Evolutionary conservation across 2,329 filamentous ascomycete genomes (phyloP).

Genomic region (Hypoxylon sp.): DNA sequence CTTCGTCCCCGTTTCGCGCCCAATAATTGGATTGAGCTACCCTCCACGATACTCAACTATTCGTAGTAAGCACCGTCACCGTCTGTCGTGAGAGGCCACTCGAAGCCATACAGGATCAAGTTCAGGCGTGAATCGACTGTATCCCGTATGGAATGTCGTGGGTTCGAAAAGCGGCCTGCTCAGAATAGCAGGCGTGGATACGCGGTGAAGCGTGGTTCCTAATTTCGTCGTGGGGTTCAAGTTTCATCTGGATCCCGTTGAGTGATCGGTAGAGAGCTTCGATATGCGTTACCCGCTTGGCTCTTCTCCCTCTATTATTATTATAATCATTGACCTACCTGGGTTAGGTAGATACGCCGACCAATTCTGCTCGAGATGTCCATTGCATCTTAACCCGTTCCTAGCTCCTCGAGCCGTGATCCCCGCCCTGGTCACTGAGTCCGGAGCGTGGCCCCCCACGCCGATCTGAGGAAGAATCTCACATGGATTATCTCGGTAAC

Average conservation of each 20-base stretch:
- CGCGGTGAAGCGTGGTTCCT: not conserved
- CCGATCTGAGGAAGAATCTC: slow-evolving; percentile 25
- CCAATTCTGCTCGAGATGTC: too few species aligned
- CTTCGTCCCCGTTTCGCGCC: not conserved
- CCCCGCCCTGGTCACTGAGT: not conserved
- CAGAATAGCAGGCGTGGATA: slow-evolving; percentile 1
- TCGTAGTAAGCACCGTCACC: slow-evolving; percentile 29
- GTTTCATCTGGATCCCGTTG: slow-evolving; percentile 30
- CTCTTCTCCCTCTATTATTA: not conserved
- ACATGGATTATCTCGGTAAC: slow-evolving; percentile 32
- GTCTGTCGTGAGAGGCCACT: not conserved
- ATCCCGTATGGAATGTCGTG: not conserved
- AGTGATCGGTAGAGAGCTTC: slow-evolving; percentile 14
- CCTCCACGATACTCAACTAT: slow-evolving; percentile 1
- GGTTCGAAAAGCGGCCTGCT: not conserved
- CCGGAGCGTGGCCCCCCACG: slow-evolving; percentile 23
- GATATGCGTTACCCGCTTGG: not conserved
- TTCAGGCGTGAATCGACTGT: not conserved
- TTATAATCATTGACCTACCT: slow-evolving; percentile 15
- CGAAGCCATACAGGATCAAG: not conserved
- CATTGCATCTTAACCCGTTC: slow-evolving; percentile 5
- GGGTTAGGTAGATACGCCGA: too few species aligned
- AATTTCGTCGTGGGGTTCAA: slow-evolving; percentile 10
- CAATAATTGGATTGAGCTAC: slow-evolving; percentile 5
- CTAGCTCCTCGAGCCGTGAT: slow-evolving; percentile 6